phyloP scores from a whole-genome alignment of 106 monocot genomes.

The Platanthera guangdongensis region DNA sequence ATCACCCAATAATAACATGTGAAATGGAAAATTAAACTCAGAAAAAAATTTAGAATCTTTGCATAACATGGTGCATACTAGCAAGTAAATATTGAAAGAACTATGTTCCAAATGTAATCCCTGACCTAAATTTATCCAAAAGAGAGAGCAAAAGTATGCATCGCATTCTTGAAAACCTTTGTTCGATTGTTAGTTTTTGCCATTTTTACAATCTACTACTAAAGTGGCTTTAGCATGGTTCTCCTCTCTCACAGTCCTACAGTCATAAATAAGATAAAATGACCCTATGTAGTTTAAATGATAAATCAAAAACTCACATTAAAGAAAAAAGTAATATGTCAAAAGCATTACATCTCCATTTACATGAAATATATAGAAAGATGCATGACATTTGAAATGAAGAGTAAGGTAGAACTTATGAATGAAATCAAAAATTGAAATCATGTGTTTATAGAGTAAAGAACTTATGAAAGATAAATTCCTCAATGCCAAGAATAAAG shows the following conservation, averaged over 20 bases:
- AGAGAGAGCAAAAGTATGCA: constrained; percentile 48
- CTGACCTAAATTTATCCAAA: constrained; percentile 64
- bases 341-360: too few relatives aligned
- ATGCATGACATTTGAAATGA: background rate
- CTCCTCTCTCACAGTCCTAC: background rate
- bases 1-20: background rate
- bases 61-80: background rate
- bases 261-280: background rate
- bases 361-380: background rate
- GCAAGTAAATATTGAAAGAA: background rate
- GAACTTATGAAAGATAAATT: too few relatives aligned
- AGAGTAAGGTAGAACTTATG: too few relatives aligned
- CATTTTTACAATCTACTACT: constrained; percentile 19
- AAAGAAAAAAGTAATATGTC: background rate
- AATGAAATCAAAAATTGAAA: too few relatives aligned
- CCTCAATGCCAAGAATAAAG: too few relatives aligned
- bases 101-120: background rate
- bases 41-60: background rate
- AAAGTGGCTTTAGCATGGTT: background rate
- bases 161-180: constrained; percentile 77
- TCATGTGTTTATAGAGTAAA: too few relatives aligned
- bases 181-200: constrained; percentile 58
- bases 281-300: background rate
- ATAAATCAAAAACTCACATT: background rate
- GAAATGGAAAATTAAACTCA: background rate